Evolutionary conservation across 768 basidiomycete genomes (phyloP), one percentile per base, ranked within the genome.

Genomic region (Suillus sp.): DNA sequence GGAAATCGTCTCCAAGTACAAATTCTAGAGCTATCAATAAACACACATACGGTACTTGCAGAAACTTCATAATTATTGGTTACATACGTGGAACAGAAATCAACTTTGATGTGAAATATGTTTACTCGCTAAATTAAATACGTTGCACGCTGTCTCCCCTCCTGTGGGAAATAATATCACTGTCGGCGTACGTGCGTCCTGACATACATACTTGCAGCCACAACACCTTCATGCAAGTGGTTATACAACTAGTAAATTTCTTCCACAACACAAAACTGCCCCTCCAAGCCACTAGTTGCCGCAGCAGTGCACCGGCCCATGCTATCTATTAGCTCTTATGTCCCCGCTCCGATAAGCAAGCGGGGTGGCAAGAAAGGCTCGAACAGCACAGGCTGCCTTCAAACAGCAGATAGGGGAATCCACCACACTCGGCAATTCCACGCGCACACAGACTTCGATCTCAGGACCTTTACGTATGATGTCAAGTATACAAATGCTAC

Each of bases 1-100:
- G 69, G 70, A 80, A 20, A 72, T 68, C 22, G 74, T 87, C 45
- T 78, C 80, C 59, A 81, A 71, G 64, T 74, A 79, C 65, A 76
- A 73, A 6, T 72, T 69, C 59, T 64, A 53, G 56, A 34, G 11
- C 2, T 3, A 34, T 58, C 13, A 25, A 27, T 40, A 57, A 57
- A 27, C 25, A 40, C 3, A 27, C 34, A 35, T 40, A 57, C 37
- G 2, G 16, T 25, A 56, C 35, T 57, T 40, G 14, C 37, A 40
- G 25, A 40, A 10, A 10, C 22, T 56, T 27, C 16, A 27, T 38
- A 38, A 25, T 38, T 9, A 45, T 45, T 32, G 2, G 22, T 10
- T 40, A 27, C 25, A 27, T 18, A 25, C 16, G 48, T 30, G 16
- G 16, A 56, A 56, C 5, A 32, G 20, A 13, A 11, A n/a, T 53